A percentile compares a stretch with the other conserved stretches of the same genome.
These are phyloP conservation scores for Paramarasmius palmivorus DNA, from an alignment of 1,284 basidiomycete species.

Conservation along the genomic window DNA sequence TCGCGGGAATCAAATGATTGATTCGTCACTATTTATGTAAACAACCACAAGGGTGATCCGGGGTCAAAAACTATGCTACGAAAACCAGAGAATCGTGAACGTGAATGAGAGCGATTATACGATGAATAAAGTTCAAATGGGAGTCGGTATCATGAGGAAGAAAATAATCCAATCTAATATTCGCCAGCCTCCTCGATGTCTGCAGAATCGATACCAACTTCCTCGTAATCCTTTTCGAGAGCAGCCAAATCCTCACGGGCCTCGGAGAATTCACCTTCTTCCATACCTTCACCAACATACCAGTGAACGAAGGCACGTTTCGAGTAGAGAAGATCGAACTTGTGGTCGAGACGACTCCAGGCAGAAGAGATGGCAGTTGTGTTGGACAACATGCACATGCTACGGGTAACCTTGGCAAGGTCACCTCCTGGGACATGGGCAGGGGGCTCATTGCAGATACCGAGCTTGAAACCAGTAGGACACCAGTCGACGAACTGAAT, in stretches of 20 bases:
- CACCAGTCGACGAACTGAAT: slow-evolving; percentile 90
- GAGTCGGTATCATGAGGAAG: slow-evolving; percentile 16
- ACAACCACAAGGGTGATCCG: neutral
- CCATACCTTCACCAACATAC: slow-evolving; percentile 99
- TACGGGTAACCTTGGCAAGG: slow-evolving; percentile 84
- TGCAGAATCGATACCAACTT: slow-evolving; percentile 90
- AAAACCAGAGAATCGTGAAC: slow-evolving; percentile 7
- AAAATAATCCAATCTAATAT: slow-evolving; percentile 49
- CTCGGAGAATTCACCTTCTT: slow-evolving; percentile 96
- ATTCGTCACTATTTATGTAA: neutral
- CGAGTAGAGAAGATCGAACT: slow-evolving; percentile 92
- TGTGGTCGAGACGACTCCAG: slow-evolving; percentile 92
- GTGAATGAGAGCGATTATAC: slow-evolving; percentile 28
- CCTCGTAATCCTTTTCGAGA: slow-evolving; percentile 96
- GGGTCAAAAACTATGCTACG: slow-evolving; percentile 6
- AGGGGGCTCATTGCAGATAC: slow-evolving; percentile 89
- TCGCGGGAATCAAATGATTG: neutral
- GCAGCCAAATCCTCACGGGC: slow-evolving; percentile 97
- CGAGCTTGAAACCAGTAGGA: slow-evolving; percentile 88
- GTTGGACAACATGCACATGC: slow-evolving; percentile 89
- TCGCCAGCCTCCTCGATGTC: slow-evolving; percentile 80
- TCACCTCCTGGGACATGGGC: slow-evolving; percentile 85
- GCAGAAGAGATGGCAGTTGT: slow-evolving; percentile 87
- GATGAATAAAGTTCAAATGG: slow-evolving; percentile 20
- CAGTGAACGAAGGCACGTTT: slow-evolving; percentile 93